phyloP scores from a whole-genome alignment of 1,284 basidiomycete genomes.

The Coniferiporia sulphurascens region DNA sequence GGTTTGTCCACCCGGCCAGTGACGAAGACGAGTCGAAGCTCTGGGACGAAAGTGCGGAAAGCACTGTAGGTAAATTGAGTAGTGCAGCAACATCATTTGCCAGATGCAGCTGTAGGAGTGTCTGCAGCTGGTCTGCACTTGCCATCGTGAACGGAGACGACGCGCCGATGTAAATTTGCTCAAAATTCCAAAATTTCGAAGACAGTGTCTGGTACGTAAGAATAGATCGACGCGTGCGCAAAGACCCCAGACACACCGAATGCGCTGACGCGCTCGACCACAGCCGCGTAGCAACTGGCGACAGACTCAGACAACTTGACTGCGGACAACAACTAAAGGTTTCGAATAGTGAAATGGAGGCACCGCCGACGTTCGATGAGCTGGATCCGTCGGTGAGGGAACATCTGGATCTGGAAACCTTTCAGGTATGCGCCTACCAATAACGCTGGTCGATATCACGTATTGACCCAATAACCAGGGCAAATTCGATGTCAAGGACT shows the following conservation, averaged over 20 bases:
- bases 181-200: neutral
- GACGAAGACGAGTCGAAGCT: constrained; percentile 56
- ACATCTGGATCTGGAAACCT: constrained; percentile 61
- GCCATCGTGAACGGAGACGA: neutral
- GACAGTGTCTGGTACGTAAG: neutral
- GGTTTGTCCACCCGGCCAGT: constrained; percentile 64
- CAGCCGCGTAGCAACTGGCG: too few species aligned
- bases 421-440: constrained; percentile 44
- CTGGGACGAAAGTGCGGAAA: constrained; percentile 46
- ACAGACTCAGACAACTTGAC: neutral
- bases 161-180: neutral
- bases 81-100: constrained; percentile 59
- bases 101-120: constrained; percentile 64
- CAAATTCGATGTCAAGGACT: constrained; percentile 90
- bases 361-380: constrained; percentile 17
- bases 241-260: too few species aligned
- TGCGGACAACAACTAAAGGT: neutral
- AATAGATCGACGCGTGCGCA: constrained; percentile 4
- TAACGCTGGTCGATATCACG: neutral
- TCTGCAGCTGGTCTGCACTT: constrained; percentile 48
- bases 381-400: constrained; percentile 55
- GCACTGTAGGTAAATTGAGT: constrained; percentile 50
- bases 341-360: neutral
- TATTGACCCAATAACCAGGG: constrained; percentile 42
- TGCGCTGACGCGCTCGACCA: too few species aligned